Base-by-base conservation (phyloP, 495 filamentous ascomycete genomes). In the Trichocladium uniseriatum region DNA sequence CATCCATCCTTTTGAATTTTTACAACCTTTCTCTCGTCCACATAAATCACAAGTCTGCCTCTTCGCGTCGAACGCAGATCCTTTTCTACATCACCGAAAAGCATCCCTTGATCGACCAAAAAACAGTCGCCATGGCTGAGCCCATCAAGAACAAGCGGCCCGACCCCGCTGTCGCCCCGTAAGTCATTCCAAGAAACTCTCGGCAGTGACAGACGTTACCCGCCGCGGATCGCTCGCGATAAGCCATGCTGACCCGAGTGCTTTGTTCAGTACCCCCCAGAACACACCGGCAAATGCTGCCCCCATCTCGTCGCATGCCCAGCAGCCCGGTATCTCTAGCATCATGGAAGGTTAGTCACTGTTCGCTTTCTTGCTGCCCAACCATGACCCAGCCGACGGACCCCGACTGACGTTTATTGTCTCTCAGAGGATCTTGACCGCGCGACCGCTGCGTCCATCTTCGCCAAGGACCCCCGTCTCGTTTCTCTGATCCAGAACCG, bases 401-500 rank as follows among this genome's bases (percentile, higher is more conserved):
- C 27, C 9, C 34, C 19, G 35, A 21, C 48, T 51, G 24, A 51
- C 34, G 19, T 27, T 22, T n/a, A n/a, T 54, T 36, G 54, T 48
- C 45, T 51, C 38, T 41, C 68, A 97, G 92, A 98, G 79, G 84
- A 89, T 46, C 74, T 95, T 57, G 88, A 94, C 63, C 86, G 81
- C 68, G 86, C 82, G 28, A 75, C 87, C 44, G 88, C 92, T 38
- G 89, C 89, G 41, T 88, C 86, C 40, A 79, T 97, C 60, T 94
- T 98, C 62, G 91, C 94, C 55, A 81, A 87, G 60, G 94, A 99
- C 68, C 94, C 94, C 28, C 82, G 81, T 55, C 78, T 99, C 51
- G 84, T 96, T 32, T 86, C 86, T 28, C 92, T 97, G 85, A 96
- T 99, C 61, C 87, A 99, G 71, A 89, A 89, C 45, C 92, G 92